Conservation (phyloP, 73 alveolate genomes). For the Effrenium voratum region DNA sequence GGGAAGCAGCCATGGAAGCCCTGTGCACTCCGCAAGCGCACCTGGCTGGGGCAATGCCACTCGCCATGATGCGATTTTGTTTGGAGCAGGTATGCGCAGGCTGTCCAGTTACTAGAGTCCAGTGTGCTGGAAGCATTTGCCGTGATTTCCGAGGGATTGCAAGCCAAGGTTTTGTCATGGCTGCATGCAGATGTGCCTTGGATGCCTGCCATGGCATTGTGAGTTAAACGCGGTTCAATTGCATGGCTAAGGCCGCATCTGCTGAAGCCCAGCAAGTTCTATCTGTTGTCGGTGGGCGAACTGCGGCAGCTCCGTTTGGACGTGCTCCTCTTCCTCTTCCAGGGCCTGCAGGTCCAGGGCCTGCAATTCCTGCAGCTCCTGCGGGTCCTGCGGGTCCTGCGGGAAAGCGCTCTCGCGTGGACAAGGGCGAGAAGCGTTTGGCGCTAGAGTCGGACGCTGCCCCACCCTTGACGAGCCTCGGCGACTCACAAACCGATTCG, state of each 20-base stretch:
- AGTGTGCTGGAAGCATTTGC: not conserved
- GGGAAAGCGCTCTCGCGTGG: conserved; percentile 16
- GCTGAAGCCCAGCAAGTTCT: conserved; percentile 80
- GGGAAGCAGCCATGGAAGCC: conserved; percentile 93
- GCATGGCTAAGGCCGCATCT: conserved; percentile 39
- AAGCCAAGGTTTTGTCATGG: conserved; percentile 54
- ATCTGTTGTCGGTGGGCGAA: conserved; percentile 34
- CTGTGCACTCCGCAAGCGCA: conserved; percentile 54
- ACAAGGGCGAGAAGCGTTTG: not conserved
- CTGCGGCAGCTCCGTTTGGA: conserved; percentile 26
- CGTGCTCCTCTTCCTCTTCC: conserved; percentile 30
- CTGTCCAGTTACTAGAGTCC: no score
- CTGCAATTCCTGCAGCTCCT: not conserved
- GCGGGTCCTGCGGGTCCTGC: not conserved
- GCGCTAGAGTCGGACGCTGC: no score
- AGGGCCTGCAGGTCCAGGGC: not conserved
- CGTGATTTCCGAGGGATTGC: not conserved
- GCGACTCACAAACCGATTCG: no score
- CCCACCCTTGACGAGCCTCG: no score
- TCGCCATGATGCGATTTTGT: not conserved
- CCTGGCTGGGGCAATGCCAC: conserved; percentile 90
- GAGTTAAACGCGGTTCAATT: not conserved
- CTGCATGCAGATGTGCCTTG: conserved; percentile 74
- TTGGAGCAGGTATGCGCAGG: not conserved
- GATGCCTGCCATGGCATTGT: not conserved